Evolutionary conservation across 1,139 yeast genomes (phyloP).

Genomic region (Chernovozyma sophiae-reginae): DNA sequence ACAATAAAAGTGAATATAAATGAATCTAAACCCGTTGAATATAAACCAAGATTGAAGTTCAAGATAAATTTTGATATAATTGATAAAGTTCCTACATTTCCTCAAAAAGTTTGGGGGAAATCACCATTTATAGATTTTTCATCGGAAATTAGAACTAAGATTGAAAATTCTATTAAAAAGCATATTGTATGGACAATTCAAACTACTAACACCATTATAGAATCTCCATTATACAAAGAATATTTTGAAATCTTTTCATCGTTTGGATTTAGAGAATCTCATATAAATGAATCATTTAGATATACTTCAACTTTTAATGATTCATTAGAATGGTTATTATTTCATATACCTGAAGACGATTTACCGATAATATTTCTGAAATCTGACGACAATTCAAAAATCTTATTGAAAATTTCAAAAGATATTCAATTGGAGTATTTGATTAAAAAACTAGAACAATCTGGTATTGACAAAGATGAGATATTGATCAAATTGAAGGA

Average conservation of each 20-base stretch:
- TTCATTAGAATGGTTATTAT: slow-evolving; percentile 76
- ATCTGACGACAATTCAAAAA: slow-evolving; percentile 42
- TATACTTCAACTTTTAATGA: slow-evolving; percentile 53
- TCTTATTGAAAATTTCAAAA: slow-evolving; percentile 47
- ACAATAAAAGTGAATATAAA: slow-evolving; percentile 27
- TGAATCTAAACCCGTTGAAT: slow-evolving; percentile 5
- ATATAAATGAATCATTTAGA: slow-evolving; percentile 66
- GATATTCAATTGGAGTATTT: slow-evolving; percentile 34
- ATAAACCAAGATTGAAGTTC: slow-evolving; percentile 2
- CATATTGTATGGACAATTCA: slow-evolving; percentile 52
- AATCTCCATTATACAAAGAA: slow-evolving; percentile 17
- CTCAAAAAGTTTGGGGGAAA: slow-evolving; percentile 62
- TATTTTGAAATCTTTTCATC: slow-evolving; percentile 21
- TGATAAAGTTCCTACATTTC: slow-evolving; percentile 31
- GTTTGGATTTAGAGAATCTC: slow-evolving; percentile 68
- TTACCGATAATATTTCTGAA: slow-evolving; percentile 58
- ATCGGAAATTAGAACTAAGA: slow-evolving; percentile 45
- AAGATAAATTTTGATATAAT: slow-evolving; percentile 4
- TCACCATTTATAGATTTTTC: slow-evolving; percentile 54
- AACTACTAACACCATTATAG: slow-evolving; percentile 8
- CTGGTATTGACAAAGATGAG: slow-evolving; percentile 70
- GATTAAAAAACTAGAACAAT: slow-evolving; percentile 53
- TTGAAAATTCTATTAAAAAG: slow-evolving; percentile 50
- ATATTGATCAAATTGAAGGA: slow-evolving; percentile 46
- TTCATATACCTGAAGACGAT: slow-evolving; percentile 93